Base-by-base conservation (phyloP, 305 asterid species). In the Fraxinus nigra region DNA sequence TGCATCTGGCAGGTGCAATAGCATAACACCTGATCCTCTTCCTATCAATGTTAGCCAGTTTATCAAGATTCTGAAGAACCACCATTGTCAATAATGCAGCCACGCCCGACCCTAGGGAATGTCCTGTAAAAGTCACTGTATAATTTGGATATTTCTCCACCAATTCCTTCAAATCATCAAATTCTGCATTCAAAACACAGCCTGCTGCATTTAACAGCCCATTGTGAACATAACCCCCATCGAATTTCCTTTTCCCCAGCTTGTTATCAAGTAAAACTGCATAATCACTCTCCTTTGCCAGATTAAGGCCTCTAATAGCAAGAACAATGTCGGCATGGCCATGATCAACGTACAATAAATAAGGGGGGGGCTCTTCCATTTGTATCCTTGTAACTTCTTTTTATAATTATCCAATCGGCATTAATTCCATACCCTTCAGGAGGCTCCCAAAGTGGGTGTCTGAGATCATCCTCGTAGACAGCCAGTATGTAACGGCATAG, bases 181-280 rank as follows among this genome's bases (percentile, higher is more conserved):
- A 88, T 78, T 91, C 98, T 10, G 90, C 88, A 84, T 92, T 87
- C 84, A 94, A 82, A 43, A 94, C 90, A 79, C 87, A 84, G 7
- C 85, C 96, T 76, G 98, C 97, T 2, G 98, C 97, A 81, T 92
- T 93, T 85, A 93, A 81, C 69, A 93, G 81, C 81, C 98, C 98
- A 77, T 94, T 94, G 74, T 94, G 98, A 24, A 94, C 97, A 89
- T 93, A 94, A 0, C 98, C 98, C 14, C 97, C 98, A 77, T 94
- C 97, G 75, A 89, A 92, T 84, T 87, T 91, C 90, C 87, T 90
- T 80, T 90, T 70, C 33, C 98, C 98, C 78, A 94, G 92, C 90
- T 88, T 91, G 85, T 94, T 93, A 85, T 94, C 98, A 59, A 94
- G 86, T 80, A 94, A 82, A 78, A 91, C 85, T 32, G 90, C 95